Percentiles rank a stretch among this genome's conserved stretches.
Evolutionary conservation across 176 grass and related monocot species (phyloP).

Genomic region (Thinopyrum elongatum): DNA sequence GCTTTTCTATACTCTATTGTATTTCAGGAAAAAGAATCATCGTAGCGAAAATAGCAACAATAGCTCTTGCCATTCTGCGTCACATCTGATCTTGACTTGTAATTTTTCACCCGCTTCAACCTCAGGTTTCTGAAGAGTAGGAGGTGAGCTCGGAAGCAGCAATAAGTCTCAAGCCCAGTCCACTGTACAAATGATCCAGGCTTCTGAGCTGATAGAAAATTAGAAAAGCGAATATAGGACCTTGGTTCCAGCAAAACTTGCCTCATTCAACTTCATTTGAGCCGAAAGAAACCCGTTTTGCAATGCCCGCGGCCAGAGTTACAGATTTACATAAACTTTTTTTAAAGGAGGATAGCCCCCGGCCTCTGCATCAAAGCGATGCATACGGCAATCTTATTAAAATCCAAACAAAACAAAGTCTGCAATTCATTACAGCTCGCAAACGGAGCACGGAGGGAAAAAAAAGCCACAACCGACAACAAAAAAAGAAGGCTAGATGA

Average conservation of each 20-base stretch:
- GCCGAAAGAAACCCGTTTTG: neutral
- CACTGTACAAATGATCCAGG: neutral
- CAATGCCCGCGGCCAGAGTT: neutral
- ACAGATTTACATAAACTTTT: neutral
- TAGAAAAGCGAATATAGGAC: neutral
- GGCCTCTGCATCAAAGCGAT: no score
- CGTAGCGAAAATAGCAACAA: neutral
- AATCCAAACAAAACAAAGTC: no score
- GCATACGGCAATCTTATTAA: no score
- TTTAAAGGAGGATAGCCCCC: no score
- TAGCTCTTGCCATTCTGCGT: neutral
- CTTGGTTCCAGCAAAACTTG: neutral
- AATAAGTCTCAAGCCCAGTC: neutral
- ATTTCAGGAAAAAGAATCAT: neutral
- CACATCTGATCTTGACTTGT: neutral
- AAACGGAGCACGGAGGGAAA: no score
- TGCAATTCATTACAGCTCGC: no score
- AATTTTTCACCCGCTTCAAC: neutral
- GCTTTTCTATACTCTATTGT: neutral
- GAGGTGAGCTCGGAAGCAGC: neutral
- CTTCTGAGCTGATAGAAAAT: neutral
- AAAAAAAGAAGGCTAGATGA: no score
- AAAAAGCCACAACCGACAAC: no score
- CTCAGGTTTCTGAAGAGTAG: slow-evolving; percentile 1
- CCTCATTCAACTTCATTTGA: neutral